These are phyloP conservation scores for Nakaseomyces bracarensis DNA, from an alignment of 1,139 yeast species.

Conservation along the genomic window DNA sequence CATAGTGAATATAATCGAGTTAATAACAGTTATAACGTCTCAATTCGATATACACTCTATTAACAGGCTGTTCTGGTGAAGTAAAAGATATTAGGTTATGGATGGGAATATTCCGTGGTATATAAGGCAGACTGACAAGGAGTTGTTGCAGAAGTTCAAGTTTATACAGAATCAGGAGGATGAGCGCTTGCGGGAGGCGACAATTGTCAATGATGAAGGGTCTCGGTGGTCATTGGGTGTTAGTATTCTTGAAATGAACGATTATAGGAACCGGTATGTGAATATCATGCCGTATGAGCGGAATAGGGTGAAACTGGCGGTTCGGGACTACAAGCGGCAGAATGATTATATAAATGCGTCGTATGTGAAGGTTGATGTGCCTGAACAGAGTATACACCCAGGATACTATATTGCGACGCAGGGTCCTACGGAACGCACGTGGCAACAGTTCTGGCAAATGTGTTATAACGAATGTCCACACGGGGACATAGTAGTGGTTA, in stretches of 20 bases:
- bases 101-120: slow-evolving; percentile 26
- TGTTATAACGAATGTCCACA: slow-evolving; percentile 43
- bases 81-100: too few species aligned
- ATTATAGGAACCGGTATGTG: slow-evolving; percentile 43
- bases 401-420: slow-evolving; percentile 49
- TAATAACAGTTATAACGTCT: too few species aligned
- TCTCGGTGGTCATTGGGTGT: slow-evolving; percentile 31
- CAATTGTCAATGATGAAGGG: slow-evolving; percentile 17
- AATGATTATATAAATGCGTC: slow-evolving; percentile 44
- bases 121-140: slow-evolving; percentile 23
- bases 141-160: slow-evolving; percentile 23
- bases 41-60: too few species aligned
- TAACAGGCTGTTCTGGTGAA: too few species aligned
- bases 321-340: slow-evolving; percentile 15
- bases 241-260: slow-evolving; percentile 28
- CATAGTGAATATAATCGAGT: too few species aligned
- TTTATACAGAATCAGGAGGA: slow-evolving; percentile 32
- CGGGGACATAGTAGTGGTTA: slow-evolving; percentile 53
- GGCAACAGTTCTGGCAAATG: slow-evolving; percentile 82
- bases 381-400: slow-evolving; percentile 21
- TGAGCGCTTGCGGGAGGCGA: slow-evolving; percentile 32
- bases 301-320: slow-evolving; percentile 42
- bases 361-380: slow-evolving; percentile 27
- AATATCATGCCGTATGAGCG: slow-evolving; percentile 55
- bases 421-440: slow-evolving; percentile 62